Base-by-base conservation (phyloP, 768 basidiomycete species). In the Harrya chromipes region DNA sequence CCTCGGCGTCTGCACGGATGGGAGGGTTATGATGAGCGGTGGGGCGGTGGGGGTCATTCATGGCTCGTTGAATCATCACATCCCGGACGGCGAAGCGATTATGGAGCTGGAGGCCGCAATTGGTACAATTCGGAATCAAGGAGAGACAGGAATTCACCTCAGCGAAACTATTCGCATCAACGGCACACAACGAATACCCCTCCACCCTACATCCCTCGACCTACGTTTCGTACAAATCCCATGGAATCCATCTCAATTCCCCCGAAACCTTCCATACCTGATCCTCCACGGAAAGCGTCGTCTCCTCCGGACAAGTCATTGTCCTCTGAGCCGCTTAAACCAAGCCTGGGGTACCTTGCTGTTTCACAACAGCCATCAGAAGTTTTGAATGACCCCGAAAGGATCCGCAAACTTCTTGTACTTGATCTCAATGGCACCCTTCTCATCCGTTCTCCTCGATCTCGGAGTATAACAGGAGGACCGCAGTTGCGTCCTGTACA, bases 341-440 rank as follows among this genome's bases (percentile, higher is more conserved):
- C 77, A 0, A 72, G 68, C 4, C 50, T 64, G 4, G 57, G 26
- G 17, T 78, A 78, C 49, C 62, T 78, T 44, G 49, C 67, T 5
- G 38, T 70, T 33, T 58, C 74, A 9, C 46, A 55, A 7, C 31
- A 57, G 26, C 54, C 65, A 1, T 73, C 76, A 1, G 29, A 53
- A 14, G 26, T 48, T 0, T 47, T 72, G 29, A 23, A 53, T 1
- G 57, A 68, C 6, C 67, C 71, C 0, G 17, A 61, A 4, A 41
- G 51, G 14, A 56, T 64, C 5, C 76, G 83, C 20, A 90, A 90
- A 60, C 76, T 90, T 1, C 74, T 90, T 42, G 74, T 90, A 5
- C 75, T 91, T 7, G 88, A 91, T 43, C 64, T 59, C 49, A 61
- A 90, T 55, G 88, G 88, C 13, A 83, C 86, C 0, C 77, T 90